Base-by-base conservation (phyloP, 129 eudicot species). In the Pulicaria dysenterica region DNA sequence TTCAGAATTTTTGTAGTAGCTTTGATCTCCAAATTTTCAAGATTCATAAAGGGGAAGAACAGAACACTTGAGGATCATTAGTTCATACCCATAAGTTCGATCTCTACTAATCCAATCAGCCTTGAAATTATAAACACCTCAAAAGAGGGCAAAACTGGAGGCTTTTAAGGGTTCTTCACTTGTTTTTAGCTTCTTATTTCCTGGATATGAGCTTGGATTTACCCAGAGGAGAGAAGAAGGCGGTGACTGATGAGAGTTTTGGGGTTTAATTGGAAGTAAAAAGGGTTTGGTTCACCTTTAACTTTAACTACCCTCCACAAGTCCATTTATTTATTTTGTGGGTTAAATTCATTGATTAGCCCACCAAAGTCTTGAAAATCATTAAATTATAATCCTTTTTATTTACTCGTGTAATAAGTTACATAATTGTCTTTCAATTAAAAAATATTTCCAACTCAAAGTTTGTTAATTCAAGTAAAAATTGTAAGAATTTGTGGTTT, bases 211-310 rank as follows among this genome's bases (percentile, higher is more conserved):
- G 56, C 44, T 63, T 64, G 58, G 66, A 41, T 65, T 76, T 57
- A 45, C 49, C 45, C 36, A 17, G 34, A 55, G 24, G 11, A 8
- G 51, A 37, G 47, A 51, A 31, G 46, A 62, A 71, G 77, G 77
- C 72, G 73, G 82, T 78, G 78, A 73, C 62, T 36, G 78, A 38
- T 73, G 75, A 50, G 50, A 46, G 69, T 58, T 77, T 64, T 56
- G 13, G 41, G 46, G 75, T 77, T 76, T 67, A 59, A 45, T 67
- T 76, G 43, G 80, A 16, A 45, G 74, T 76, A 16, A 47, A 60
- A 59, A 36, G 72, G 54, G 82, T 62, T 70, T 44, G 77, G 58
- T 70, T 77, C 36, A 70, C 36, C 54, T 76, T 59, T 68, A 58
- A 44, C 69, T 77, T 77, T 76, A 76, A 69, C 70, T 37, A 57